A percentile compares a stretch with the other conserved stretches of the same genome.
These are phyloP conservation scores for Cucurbita maxima DNA, from an alignment of 306 rosid species.

Conservation along the genomic window DNA sequence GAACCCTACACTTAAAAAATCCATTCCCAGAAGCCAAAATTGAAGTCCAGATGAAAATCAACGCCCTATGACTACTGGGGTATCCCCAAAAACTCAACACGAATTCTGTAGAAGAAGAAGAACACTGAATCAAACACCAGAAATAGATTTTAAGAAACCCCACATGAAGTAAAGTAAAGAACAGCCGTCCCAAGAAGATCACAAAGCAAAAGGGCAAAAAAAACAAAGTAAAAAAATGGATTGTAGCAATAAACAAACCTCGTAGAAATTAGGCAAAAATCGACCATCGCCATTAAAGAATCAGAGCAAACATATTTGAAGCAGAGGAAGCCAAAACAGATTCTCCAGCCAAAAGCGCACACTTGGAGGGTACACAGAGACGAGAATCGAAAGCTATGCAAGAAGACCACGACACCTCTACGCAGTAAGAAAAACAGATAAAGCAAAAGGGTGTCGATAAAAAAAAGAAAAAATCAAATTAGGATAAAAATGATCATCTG, in stretches of 20 bases:
- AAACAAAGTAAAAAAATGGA: background rate
- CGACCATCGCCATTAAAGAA: constrained; percentile 1
- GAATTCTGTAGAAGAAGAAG: background rate
- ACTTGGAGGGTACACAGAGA: constrained; percentile 4
- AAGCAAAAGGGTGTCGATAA: background rate
- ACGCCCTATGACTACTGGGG: background rate
- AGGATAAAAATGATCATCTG: too few species aligned
- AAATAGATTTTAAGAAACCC: background rate
- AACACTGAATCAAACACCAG: background rate
- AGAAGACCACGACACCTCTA: background rate
- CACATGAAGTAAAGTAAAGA: background rate
- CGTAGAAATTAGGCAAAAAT: background rate
- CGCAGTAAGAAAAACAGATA: background rate
- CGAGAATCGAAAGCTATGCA: background rate
- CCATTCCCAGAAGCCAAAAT: background rate
- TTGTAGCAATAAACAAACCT: background rate
- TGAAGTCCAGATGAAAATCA: background rate
- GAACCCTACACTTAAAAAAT: background rate
- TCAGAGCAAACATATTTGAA: background rate
- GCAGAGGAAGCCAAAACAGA: background rate
- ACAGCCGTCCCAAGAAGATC: background rate
- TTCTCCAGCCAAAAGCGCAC: constrained; percentile 5
- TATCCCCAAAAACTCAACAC: background rate
- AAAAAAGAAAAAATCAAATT: background rate
- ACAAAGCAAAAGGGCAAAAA: background rate